These are phyloP conservation scores for Zygoascus hellenicus DNA, from an alignment of 1,139 yeast genomes.

Conservation along the genomic window DNA sequence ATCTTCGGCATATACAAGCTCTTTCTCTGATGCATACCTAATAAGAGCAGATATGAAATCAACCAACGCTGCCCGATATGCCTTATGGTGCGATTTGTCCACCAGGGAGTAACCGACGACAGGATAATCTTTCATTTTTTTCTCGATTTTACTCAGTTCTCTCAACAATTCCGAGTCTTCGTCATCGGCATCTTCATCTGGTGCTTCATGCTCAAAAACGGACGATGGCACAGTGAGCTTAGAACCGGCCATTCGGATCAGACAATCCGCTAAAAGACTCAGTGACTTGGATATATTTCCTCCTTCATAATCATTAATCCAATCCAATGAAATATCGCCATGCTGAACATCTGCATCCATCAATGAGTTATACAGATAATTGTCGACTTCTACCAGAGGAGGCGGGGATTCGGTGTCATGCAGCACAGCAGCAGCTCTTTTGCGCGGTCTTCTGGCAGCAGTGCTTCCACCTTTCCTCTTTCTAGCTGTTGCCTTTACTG, in stretches of 20 bases:
- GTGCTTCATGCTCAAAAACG: neutral
- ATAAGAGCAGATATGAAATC: slow-evolving; percentile 54
- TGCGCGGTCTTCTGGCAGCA: neutral
- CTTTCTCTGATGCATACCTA: slow-evolving; percentile 55
- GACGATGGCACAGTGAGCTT: slow-evolving; percentile 54
- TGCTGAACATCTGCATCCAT: neutral
- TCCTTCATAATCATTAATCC: slow-evolving; percentile 55
- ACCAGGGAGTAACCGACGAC: slow-evolving; percentile 68
- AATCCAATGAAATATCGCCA: slow-evolving; percentile 49
- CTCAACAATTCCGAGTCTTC: slow-evolving; percentile 37
- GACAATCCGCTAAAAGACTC: slow-evolving; percentile 58
- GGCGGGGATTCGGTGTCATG: too few relatives aligned
- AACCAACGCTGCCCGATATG: slow-evolving; percentile 49
- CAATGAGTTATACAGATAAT: slow-evolving; percentile 1
- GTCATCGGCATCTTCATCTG: slow-evolving; percentile 51
- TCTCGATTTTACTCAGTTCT: slow-evolving; percentile 28
- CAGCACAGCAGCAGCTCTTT: neutral
- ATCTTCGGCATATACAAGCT: slow-evolving; percentile 45
- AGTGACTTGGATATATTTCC: slow-evolving; percentile 45
- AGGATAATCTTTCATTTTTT: slow-evolving; percentile 56
- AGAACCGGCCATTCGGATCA: slow-evolving; percentile 48
- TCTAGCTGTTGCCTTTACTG: neutral
- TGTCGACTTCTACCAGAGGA: neutral
- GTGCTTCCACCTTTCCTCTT: slow-evolving; percentile 4
- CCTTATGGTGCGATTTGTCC: slow-evolving; percentile 48